Percentiles rank a stretch among this genome's conserved stretches.
Conservation (phyloP, 768 basidiomycete genomes). For the Saitozyma podzolica region DNA sequence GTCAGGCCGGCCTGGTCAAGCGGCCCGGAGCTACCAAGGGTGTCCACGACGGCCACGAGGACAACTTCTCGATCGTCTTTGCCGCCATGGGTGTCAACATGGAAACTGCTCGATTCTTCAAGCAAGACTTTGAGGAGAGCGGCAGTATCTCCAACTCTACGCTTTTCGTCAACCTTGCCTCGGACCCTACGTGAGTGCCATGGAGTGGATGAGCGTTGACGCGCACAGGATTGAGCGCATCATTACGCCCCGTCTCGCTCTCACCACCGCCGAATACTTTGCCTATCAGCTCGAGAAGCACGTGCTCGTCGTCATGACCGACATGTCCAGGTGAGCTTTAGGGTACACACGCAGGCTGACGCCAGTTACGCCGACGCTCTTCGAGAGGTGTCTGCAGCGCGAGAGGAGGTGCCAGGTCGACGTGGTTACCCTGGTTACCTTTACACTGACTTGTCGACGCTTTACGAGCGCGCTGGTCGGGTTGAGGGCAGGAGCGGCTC, state of each 20-base stretch:
- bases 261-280: slow-evolving; percentile 99
- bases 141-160: slow-evolving; percentile 96
- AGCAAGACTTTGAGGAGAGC: slow-evolving; percentile 98
- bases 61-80: slow-evolving; percentile 99
- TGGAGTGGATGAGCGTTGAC: not conserved
- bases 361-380: slow-evolving; percentile 44
- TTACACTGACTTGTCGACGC: slow-evolving; percentile 97
- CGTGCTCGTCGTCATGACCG: slow-evolving; percentile 96
- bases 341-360: slow-evolving; percentile 62
- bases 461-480: slow-evolving; percentile 98
- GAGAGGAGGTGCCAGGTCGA: slow-evolving; percentile 98
- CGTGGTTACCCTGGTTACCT: slow-evolving; percentile 78
- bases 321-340: slow-evolving; percentile 63
- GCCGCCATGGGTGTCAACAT: slow-evolving; percentile 99
- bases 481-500: slow-evolving; percentile 97
- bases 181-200: slow-evolving; percentile 76
- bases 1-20: slow-evolving; percentile 96
- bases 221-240: slow-evolving; percentile 81
- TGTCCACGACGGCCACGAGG: slow-evolving; percentile 97
- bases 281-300: slow-evolving; percentile 99
- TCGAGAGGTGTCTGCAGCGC: slow-evolving; percentile 86
- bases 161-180: slow-evolving; percentile 96
- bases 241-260: slow-evolving; percentile 94
- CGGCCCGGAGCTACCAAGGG: slow-evolving; percentile 81
- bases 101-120: slow-evolving; percentile 99